Base-by-base conservation (phyloP, 2,329 filamentous ascomycete species). In the Diaporthe aspalathi region DNA sequence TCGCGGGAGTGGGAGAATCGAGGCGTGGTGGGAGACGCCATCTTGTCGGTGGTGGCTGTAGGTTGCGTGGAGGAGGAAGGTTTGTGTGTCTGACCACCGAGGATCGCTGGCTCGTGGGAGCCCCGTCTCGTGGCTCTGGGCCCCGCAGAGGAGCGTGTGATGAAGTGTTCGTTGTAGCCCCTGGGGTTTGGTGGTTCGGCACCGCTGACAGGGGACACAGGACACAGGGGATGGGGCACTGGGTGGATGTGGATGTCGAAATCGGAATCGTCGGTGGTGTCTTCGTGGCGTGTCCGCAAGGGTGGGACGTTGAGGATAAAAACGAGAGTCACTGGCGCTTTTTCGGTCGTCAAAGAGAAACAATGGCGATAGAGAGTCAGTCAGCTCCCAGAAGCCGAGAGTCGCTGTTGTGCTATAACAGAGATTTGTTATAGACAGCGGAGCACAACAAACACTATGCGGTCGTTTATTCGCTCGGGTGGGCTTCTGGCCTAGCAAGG, bases 11-110 rank as follows among this genome's bases (percentile, higher is more conserved):
- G 89, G 29, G 71, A 65, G 65, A 71, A 73, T 74, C 82, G 84
- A 69, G 89, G 89, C 45, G 89, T 90, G 62, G 83, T 83, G 63
- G 88, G 88, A 68, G 85, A 85, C 67, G 82, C 77, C 63, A 83
- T 78, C 84, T 87, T 87, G 50, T 63, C 77, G 79, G 77, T 66
- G 68, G 66, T 54, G 32, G n/a, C 52, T 73, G 52, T 63, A 24
- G 62, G 52, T 20, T 22, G 40, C 20, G 38, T 43, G 65, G 49
- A 53, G 29, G 40, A 56, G 56, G 57, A 38, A 24, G 14, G 45
- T n/a, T 29, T 50, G 40, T 65, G 45, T 38, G 67, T n/a, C 35
- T 68, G 66, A 49, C 66, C 66, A 52, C 66, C 60, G 29, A 38
- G 45, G 45, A 38, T 65, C 45, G 60, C 60, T 50, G 60, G 45